These are phyloP conservation scores for Metschnikowia aberdeeniae DNA, from an alignment of 805 yeast genomes.

Conservation along the genomic window DNA sequence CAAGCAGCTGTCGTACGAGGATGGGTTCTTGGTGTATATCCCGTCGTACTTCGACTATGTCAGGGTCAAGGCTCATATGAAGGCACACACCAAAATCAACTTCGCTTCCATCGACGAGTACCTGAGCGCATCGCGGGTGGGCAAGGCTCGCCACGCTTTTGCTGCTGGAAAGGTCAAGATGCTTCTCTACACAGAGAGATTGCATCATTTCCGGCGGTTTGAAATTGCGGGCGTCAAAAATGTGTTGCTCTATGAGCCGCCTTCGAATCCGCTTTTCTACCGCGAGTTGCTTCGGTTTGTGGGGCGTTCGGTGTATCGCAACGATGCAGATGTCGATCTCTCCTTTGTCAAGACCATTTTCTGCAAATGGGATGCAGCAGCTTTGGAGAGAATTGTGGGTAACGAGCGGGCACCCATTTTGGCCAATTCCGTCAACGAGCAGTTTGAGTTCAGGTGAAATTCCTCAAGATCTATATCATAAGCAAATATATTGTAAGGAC, in stretches of 20 bases:
- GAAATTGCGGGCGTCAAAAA: slow-evolving; percentile 82
- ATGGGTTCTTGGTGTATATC: slow-evolving; percentile 74
- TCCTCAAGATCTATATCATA: too few species aligned
- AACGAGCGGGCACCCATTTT: slow-evolving; percentile 63
- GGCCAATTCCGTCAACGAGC: slow-evolving; percentile 66
- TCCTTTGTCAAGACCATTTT: slow-evolving; percentile 54
- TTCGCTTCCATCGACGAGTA: slow-evolving; percentile 83
- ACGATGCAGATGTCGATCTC: slow-evolving; percentile 44
- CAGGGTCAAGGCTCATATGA: slow-evolving; percentile 68
- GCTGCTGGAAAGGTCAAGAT: slow-evolving; percentile 58
- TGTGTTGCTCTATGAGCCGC: slow-evolving; percentile 76
- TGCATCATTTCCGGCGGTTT: slow-evolving; percentile 86
- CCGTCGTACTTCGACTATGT: slow-evolving; percentile 86
- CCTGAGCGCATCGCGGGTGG: slow-evolving; percentile 63
- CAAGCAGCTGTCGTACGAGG: slow-evolving; percentile 56
- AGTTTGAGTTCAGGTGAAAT: slow-evolving; percentile 57
- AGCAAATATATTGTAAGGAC: too few species aligned
- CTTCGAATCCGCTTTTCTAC: slow-evolving; percentile 81
- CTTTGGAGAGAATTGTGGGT: slow-evolving; percentile 84
- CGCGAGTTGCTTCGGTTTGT: slow-evolving; percentile 68
- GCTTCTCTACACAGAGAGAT: slow-evolving; percentile 86
- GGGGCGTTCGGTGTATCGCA: slow-evolving; percentile 57
- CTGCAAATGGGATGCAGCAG: slow-evolving; percentile 75
- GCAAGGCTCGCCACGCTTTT: slow-evolving; percentile 68
- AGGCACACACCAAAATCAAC: slow-evolving; percentile 55